phyloP scores from a whole-genome alignment of 768 basidiomycete genomes.

The Lactarius hengduanensis region DNA sequence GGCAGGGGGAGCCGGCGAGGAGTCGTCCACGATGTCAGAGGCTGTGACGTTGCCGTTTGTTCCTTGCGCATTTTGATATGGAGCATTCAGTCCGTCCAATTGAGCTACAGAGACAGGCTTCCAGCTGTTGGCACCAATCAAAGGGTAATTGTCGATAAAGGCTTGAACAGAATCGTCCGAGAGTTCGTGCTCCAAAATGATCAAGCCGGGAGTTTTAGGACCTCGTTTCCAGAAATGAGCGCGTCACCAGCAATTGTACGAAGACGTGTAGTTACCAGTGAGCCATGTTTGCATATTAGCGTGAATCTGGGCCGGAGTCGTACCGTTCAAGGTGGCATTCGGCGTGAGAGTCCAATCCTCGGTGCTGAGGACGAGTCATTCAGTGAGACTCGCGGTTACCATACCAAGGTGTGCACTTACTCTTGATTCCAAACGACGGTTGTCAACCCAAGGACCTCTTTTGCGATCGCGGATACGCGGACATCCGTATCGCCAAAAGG shows the following conservation, averaged over 20 bases:
- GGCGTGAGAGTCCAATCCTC: conserved; percentile 67
- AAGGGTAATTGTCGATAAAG: conserved; percentile 22
- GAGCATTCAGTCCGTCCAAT: conserved; percentile 11
- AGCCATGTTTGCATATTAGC: conserved; percentile 22
- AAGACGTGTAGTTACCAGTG: conserved; percentile 9
- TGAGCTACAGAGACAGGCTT: conserved; percentile 15
- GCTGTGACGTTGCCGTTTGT: conserved; percentile 14
- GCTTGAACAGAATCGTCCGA: conserved; percentile 31
- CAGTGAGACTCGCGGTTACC: background rate
- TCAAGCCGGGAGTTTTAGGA: conserved; percentile 40
- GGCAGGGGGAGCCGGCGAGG: background rate
- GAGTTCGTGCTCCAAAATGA: conserved; percentile 47
- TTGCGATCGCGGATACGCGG: conserved; percentile 48
- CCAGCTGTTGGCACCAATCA: conserved; percentile 23
- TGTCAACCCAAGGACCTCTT: conserved; percentile 46
- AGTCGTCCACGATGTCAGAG: background rate
- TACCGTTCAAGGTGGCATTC: conserved; percentile 33
- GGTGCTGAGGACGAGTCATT: conserved; percentile 47
- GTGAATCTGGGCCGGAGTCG: conserved; percentile 40
- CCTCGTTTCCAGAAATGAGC: conserved; percentile 28
- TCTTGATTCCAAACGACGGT: conserved; percentile 47
- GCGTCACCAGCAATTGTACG: background rate
- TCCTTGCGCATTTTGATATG: conserved; percentile 26
- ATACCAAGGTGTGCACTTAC: conserved; percentile 21
- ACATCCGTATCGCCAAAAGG: conserved; percentile 43